Evolutionary conservation across 371 early-diverging fungal species (phyloP).

Genomic region (Thermomucor indicae-seudaticae): DNA sequence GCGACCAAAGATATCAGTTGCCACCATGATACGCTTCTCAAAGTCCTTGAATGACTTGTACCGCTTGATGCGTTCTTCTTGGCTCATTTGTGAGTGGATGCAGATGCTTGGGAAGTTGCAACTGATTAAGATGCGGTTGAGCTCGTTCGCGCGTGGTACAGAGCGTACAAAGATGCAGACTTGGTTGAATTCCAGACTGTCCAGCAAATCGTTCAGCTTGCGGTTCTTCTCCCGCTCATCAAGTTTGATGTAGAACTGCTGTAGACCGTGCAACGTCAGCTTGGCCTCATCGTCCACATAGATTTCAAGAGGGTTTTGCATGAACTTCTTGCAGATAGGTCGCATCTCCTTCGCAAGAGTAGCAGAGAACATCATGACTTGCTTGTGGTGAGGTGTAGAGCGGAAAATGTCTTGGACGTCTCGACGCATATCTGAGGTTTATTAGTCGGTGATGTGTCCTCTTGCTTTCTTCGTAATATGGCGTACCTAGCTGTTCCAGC

Average conservation of each 20-base stretch:
- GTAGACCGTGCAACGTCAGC: slow-evolving; percentile 95
- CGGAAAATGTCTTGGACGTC: slow-evolving; percentile 97
- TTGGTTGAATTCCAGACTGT: slow-evolving; percentile 95
- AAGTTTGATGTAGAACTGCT: slow-evolving; percentile 92
- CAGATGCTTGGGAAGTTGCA: slow-evolving; percentile 94
- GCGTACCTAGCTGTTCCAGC: slow-evolving; percentile 83
- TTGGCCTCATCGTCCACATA: slow-evolving; percentile 98
- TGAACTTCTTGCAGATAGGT: slow-evolving; percentile 92
- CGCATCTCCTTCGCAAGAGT: slow-evolving; percentile 93
- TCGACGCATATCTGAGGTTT: slow-evolving; percentile 85
- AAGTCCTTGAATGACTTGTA: slow-evolving; percentile 97
- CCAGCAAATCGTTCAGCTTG: slow-evolving; percentile 90
- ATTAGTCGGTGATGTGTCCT: neutral
- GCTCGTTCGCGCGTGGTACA: slow-evolving; percentile 81
- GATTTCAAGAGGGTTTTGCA: slow-evolving; percentile 97
- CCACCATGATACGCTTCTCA: slow-evolving; percentile 94
- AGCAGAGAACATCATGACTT: slow-evolving; percentile 98
- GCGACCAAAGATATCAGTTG: slow-evolving; percentile 98
- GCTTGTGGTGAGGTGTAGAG: slow-evolving; percentile 93
- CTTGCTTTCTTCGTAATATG: neutral
- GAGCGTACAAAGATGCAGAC: slow-evolving; percentile 97
- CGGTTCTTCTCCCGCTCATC: slow-evolving; percentile 90
- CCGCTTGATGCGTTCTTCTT: slow-evolving; percentile 88
- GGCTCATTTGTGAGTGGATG: slow-evolving; percentile 89
- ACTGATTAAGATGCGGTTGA: slow-evolving; percentile 83